Conservation (phyloP, 768 basidiomycete species). For the Kwoniella sp. region DNA sequence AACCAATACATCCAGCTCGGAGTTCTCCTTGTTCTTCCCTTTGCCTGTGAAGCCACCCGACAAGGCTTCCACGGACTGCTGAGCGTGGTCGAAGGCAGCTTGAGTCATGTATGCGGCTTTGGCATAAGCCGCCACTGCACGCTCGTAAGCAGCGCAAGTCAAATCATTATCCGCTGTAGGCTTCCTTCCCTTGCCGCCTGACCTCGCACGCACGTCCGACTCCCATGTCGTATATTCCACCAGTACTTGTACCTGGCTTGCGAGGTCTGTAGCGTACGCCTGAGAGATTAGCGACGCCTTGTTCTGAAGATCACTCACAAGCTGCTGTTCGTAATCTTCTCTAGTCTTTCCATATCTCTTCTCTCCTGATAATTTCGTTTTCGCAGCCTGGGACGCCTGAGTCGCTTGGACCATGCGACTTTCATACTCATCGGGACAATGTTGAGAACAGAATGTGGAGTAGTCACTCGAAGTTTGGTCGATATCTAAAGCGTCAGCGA, state of each 20-base stretch:
- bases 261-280: slow-evolving; percentile 11
- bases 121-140: slow-evolving; percentile 31
- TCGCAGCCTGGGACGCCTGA: slow-evolving; percentile 66
- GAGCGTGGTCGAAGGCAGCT: slow-evolving; percentile 2
- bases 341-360: slow-evolving; percentile 62
- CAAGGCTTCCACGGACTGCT: background rate
- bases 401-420: slow-evolving; percentile 73
- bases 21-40: slow-evolving; percentile 16
- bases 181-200: slow-evolving; percentile 15
- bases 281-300: slow-evolving; percentile 4
- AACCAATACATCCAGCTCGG: slow-evolving; percentile 3
- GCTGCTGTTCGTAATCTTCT: slow-evolving; percentile 42
- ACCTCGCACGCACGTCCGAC: slow-evolving; percentile 34
- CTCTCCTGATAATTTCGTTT: slow-evolving; percentile 67
- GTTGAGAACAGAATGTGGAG: slow-evolving; percentile 82
- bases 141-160: slow-evolving; percentile 35
- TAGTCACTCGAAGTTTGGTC: slow-evolving; percentile 83
- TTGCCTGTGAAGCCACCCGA: background rate
- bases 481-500: slow-evolving; percentile 61
- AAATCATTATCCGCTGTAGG: slow-evolving; percentile 26
- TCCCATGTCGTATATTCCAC: slow-evolving; percentile 45
- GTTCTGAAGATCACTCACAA: slow-evolving; percentile 19
- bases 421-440: slow-evolving; percentile 78
- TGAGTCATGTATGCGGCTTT: slow-evolving; percentile 6
- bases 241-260: slow-evolving; percentile 16